phyloP scores from a whole-genome alignment of 2,329 filamentous ascomycete species.

The Emergomyces orientalis region DNA sequence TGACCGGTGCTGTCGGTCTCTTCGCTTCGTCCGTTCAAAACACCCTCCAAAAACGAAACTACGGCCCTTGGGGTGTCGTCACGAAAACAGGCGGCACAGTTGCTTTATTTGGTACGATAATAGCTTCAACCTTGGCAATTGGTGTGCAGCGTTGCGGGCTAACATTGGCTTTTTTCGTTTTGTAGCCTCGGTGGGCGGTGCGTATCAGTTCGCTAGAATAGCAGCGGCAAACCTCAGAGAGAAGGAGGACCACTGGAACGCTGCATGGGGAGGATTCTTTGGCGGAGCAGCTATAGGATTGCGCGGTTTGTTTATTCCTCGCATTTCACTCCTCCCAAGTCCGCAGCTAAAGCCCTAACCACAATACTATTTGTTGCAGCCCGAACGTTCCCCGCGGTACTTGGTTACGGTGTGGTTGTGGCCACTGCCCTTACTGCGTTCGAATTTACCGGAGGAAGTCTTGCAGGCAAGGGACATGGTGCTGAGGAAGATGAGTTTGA shows the following conservation, averaged over 20 bases:
- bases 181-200: slow-evolving; percentile 60
- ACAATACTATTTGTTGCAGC: slow-evolving; percentile 30
- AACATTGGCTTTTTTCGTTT: not conserved
- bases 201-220: slow-evolving; percentile 67
- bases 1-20: slow-evolving; percentile 60
- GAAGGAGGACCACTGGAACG: slow-evolving; percentile 70
- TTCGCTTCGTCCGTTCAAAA: slow-evolving; percentile 74
- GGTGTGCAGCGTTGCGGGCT: not conserved
- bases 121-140: not conserved
- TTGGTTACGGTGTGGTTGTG: slow-evolving; percentile 57
- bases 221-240: slow-evolving; percentile 76
- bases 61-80: slow-evolving; percentile 72
- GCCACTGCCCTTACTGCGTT: slow-evolving; percentile 53
- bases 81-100: slow-evolving; percentile 68
- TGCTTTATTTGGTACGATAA: slow-evolving; percentile 52
- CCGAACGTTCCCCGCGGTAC: slow-evolving; percentile 58
- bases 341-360: not conserved
- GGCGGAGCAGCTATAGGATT: slow-evolving; percentile 65
- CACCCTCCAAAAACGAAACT: slow-evolving; percentile 71
- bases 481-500: slow-evolving; percentile 62
- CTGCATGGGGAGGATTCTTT: slow-evolving; percentile 65
- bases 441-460: slow-evolving; percentile 56
- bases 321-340: slow-evolving; percentile 20
- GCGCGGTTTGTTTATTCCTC: slow-evolving; percentile 46
- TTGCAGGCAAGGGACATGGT: slow-evolving; percentile 48